phyloP scores from a whole-genome alignment of 371 early-diverging fungal species.

The Mucor velutinosus region DNA sequence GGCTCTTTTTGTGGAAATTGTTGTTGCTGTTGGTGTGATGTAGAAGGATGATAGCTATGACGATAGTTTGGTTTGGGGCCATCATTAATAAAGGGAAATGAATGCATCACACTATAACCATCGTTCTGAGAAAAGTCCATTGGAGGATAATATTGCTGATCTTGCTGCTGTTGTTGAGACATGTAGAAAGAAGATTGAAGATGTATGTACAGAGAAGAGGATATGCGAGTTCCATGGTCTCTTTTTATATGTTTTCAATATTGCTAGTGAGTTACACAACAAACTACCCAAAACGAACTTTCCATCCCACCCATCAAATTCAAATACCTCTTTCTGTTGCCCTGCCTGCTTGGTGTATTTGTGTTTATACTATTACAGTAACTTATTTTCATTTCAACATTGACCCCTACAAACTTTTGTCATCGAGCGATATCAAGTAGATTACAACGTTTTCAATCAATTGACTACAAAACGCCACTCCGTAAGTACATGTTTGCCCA shows the following conservation, averaged over 20 bases:
- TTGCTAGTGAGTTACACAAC: not conserved
- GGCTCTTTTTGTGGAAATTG: not conserved
- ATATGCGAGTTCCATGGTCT: not conserved
- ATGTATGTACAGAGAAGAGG: not conserved
- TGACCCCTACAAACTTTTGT: not conserved
- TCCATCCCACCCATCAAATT: not conserved
- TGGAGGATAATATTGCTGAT: not conserved
- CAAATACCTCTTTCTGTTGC: not conserved
- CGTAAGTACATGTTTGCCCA: not conserved
- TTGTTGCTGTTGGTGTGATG: not conserved
- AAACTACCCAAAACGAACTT: not conserved
- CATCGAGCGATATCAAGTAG: not conserved
- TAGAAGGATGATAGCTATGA: not conserved
- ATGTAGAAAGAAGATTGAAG: not conserved
- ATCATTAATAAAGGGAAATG: constrained; percentile 17
- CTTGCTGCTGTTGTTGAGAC: not conserved
- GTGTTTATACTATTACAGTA: not conserved
- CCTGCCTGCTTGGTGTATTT: not conserved
- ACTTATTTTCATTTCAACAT: not conserved
- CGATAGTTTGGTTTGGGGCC: not conserved
- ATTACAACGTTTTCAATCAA: not conserved
- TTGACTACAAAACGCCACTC: not conserved
- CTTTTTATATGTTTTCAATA: not conserved
- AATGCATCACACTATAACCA: constrained; percentile 7
- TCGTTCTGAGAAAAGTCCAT: not conserved